Evolutionary conservation across 2,329 filamentous ascomycete species (phyloP).

Genomic region (Nakataea oryzae): DNA sequence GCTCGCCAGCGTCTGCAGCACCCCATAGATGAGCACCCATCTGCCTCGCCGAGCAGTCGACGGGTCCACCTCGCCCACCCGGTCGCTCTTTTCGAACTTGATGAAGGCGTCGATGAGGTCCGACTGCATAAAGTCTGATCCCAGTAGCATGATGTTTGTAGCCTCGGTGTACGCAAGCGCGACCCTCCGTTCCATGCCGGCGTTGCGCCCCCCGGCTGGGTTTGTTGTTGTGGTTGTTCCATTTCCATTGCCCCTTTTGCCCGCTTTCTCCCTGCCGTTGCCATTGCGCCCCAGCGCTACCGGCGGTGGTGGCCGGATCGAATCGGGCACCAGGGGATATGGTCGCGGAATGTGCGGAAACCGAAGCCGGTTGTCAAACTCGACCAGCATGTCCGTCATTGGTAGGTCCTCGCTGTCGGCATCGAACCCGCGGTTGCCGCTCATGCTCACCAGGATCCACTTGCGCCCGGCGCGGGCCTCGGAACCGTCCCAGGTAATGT

Average conservation of each 20-base stretch:
- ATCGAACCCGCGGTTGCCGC: constrained; percentile 33
- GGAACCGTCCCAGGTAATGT: constrained; percentile 53
- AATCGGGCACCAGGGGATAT: constrained; percentile 52
- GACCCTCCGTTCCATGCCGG: constrained; percentile 34
- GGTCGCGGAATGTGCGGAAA: constrained; percentile 59
- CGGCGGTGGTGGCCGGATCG: constrained; percentile 18
- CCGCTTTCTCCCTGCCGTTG: constrained; percentile 16
- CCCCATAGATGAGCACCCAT: constrained; percentile 50
- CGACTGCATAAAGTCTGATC: constrained; percentile 40
- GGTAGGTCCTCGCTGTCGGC: constrained; percentile 44
- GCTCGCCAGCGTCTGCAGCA: constrained; percentile 49
- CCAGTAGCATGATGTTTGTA: constrained; percentile 47
- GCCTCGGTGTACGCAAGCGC: constrained; percentile 49
- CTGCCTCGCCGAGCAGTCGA: constrained; percentile 45
- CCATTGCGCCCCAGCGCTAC: neutral
- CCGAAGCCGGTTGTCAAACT: constrained; percentile 51
- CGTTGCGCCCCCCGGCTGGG: constrained; percentile 9
- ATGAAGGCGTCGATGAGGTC: constrained; percentile 44
- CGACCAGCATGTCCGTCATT: constrained; percentile 55
- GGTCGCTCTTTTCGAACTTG: constrained; percentile 45
- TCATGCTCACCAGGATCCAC: constrained; percentile 49
- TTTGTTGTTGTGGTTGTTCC: neutral
- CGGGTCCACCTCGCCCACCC: constrained; percentile 38
- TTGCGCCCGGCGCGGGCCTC: constrained; percentile 52
- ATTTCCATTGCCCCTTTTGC: constrained; percentile 17